Percentiles rank a stretch among this genome's conserved stretches.
Conservation (phyloP, 441 rosid genomes). For the Gossypium trilobum region DNA sequence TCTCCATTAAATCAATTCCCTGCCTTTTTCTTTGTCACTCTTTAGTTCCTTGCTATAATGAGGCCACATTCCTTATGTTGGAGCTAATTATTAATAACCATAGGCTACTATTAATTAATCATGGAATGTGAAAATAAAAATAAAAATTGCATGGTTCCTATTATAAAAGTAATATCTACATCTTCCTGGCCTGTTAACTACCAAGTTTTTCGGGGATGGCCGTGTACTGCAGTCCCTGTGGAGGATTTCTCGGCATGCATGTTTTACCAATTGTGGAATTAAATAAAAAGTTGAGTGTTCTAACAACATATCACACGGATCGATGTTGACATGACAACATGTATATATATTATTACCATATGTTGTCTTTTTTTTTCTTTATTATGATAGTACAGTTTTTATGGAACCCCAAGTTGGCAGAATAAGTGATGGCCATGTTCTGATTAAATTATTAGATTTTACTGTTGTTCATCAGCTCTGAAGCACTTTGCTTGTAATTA, state of each 20-base stretch:
- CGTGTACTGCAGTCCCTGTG: not conserved
- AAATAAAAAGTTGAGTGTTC: no score
- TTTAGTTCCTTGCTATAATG: not conserved
- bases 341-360: not conserved
- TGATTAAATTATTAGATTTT: not conserved
- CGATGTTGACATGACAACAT: not conserved
- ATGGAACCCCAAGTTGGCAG: not conserved
- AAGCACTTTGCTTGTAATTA: not conserved
- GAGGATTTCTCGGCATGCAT: conserved; percentile 26
- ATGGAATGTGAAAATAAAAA: not conserved
- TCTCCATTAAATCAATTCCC: not conserved
- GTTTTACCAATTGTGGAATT: not conserved
- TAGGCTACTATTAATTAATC: not conserved
- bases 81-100: not conserved
- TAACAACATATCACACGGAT: no score
- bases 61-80: conserved; percentile 1
- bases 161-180: not conserved
- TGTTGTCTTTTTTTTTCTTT: not conserved
- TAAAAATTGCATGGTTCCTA: not conserved
- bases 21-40: conserved; percentile 4
- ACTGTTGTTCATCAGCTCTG: not conserved
- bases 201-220: not conserved
- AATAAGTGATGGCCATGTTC: not conserved
- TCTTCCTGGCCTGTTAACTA: not conserved
- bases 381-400: not conserved